A percentile compares a stretch with the other conserved stretches of the same genome.
Evolutionary conservation across 345 rosid species (phyloP).

Genomic region (Kernera saxatilis): DNA sequence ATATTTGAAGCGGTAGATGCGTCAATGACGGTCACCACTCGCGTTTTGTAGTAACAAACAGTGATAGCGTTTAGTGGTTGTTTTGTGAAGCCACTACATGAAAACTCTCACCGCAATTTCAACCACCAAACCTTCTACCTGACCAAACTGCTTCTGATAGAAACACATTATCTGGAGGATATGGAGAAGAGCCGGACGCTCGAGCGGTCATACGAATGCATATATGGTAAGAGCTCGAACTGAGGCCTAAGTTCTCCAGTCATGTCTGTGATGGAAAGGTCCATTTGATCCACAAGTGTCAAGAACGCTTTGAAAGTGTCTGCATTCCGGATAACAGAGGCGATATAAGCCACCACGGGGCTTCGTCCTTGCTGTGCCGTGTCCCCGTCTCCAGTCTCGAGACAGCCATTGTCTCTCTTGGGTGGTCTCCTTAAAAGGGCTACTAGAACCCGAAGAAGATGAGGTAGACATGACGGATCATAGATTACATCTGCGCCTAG

Average conservation of each 20-base stretch:
- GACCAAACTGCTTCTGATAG: not conserved
- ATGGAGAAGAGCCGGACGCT: constrained; percentile 46
- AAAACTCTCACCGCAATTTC: not conserved
- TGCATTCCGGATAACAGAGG: constrained; percentile 66
- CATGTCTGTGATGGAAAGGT: constrained; percentile 44
- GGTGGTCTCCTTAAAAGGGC: constrained; percentile 41
- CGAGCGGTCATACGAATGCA: constrained; percentile 55
- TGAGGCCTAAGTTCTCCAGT: constrained; percentile 40
- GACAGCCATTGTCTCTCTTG: constrained; percentile 1
- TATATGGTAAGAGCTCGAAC: constrained; percentile 53
- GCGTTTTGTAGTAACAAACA: not conserved
- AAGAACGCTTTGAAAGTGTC: constrained; percentile 60
- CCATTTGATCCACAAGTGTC: constrained; percentile 41
- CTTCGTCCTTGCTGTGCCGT: not conserved
- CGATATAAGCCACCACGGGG: constrained; percentile 51
- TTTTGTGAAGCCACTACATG: not conserved
- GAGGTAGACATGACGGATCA: constrained; percentile 64
- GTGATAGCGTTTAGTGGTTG: not conserved
- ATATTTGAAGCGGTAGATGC: not conserved
- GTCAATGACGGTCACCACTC: not conserved
- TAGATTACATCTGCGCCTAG: constrained; percentile 85
- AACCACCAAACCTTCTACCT: not conserved
- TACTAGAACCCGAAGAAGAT: constrained; percentile 54
- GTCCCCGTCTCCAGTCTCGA: not conserved
- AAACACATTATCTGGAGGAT: constrained; percentile 26